Evolutionary conservation across 345 rosid genomes (phyloP), one percentile per base, ranked within the genome.

Genomic region (Rhizophora apiculata): DNA sequence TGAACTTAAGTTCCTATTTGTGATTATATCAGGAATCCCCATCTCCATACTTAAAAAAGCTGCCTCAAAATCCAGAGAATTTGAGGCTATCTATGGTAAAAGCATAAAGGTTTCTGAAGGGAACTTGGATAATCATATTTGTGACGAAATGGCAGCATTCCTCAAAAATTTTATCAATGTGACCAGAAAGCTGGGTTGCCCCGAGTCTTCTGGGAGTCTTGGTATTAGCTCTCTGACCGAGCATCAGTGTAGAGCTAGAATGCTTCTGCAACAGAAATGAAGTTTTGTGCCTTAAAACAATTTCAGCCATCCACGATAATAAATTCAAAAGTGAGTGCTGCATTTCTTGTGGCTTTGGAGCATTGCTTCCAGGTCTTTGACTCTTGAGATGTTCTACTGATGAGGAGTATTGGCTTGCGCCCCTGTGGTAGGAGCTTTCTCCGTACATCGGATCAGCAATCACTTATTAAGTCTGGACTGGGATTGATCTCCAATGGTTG

Each of bases 11-110:
- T 66, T 58, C 53, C 36, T 15, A 62, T 60, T 51, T 62, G 64
- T 62, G 62, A 76, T 67, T 46, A 52, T 80, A 59, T 61, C 83
- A 94, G 98, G 99, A 74, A 81, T 95, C 48, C 96, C 99, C 0
- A 83, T 85, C 24, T 65, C 76, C 16, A 85, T 92, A 63, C 96
- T 92, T 30, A 61, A 68, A 69, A 83, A 84, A 32, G 98, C 99
- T 26, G 85, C 87, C 72, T 63, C 59, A 1, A 92, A 87, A 76
- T 95, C 97, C 43, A 73, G 70, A 75, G 89, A 88, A 64, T 90
- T 95, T 65, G 97, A 90, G 77, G 81, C 79, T 46, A 57, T 74
- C 8, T 86, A 87, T 29, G 96, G 89, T 74, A 76, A 69, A 62
- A 78, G 63, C n/a, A 60, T 48, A 24, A 76, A 77, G 67, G 67